Evolutionary conservation across 441 rosid genomes (phyloP).

Genomic region (Adansonia grandidieri): DNA sequence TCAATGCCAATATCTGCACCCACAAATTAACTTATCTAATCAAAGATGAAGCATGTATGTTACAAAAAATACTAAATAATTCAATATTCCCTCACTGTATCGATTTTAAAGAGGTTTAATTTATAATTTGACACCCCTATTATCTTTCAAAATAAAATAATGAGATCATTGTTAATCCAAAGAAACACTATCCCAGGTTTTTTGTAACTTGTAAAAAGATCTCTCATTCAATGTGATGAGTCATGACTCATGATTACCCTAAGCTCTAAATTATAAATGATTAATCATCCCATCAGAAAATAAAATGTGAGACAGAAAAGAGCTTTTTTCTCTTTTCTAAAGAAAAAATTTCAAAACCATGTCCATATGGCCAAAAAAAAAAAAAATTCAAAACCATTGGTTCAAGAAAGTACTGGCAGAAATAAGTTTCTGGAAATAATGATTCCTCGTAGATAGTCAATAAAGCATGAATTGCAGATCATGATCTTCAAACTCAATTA

Average conservation of each 20-base stretch:
- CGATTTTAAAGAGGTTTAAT: neutral
- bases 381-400: neutral
- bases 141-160: neutral
- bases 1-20: constrained; percentile 78
- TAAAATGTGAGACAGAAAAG: neutral
- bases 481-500: neutral
- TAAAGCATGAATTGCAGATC: neutral
- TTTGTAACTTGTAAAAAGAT: neutral
- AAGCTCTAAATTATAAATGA: neutral
- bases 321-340: neutral
- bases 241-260: constrained; percentile 1
- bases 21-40: neutral
- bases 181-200: neutral
- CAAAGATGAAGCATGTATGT: neutral
- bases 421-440: neutral
- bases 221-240: constrained; percentile 8
- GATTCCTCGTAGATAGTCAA: constrained; percentile 1
- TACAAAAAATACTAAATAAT: neutral
- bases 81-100: neutral
- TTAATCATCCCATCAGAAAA: neutral
- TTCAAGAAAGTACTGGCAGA: neutral
- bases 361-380: no score
- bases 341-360: no score
- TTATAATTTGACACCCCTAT: neutral
- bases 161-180: neutral